These are phyloP conservation scores for Breviolum minutum DNA, from an alignment of 73 alveolate genomes.

Conservation along the genomic window DNA sequence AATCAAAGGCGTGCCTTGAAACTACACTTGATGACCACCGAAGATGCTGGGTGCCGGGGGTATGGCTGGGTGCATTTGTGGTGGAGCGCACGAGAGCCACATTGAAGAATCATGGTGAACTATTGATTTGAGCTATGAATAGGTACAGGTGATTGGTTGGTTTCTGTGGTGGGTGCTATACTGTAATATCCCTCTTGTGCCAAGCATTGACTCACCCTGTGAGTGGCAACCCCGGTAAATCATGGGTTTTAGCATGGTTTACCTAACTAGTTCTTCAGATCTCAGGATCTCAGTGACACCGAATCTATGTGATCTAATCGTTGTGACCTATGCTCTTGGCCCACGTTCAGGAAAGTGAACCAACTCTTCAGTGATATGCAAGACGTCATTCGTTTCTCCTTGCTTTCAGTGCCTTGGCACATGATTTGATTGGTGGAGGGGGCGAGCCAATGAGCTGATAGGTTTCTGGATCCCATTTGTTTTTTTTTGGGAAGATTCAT, in stretches of 20 bases:
- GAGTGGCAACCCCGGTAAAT: too few relatives aligned
- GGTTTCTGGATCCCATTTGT: too few relatives aligned
- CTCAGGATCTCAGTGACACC: neutral
- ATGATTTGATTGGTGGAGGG: neutral
- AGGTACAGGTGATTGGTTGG: too few relatives aligned
- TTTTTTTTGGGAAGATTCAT: too few relatives aligned
- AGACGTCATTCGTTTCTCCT: constrained; percentile 96
- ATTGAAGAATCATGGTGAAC: neutral
- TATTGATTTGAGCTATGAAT: too few relatives aligned
- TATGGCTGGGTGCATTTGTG: too few relatives aligned
- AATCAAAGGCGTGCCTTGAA: constrained; percentile 96
- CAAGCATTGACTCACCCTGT: too few relatives aligned
- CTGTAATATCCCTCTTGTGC: too few relatives aligned
- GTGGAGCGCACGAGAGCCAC: neutral
- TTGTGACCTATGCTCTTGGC: neutral
- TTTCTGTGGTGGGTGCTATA: too few relatives aligned
- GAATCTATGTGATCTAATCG: neutral
- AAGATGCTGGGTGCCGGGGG: neutral
- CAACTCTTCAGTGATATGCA: constrained; percentile 96
- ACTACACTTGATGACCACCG: constrained; percentile 97
- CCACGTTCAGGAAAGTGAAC: constrained; percentile 89
- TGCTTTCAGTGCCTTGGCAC: constrained; percentile 60
- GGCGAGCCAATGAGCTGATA: too few relatives aligned
- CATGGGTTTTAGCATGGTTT: too few relatives aligned
- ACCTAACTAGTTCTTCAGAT: neutral